Base-by-base conservation (phyloP, 768 basidiomycete genomes). In the Lentinula lateritia region DNA sequence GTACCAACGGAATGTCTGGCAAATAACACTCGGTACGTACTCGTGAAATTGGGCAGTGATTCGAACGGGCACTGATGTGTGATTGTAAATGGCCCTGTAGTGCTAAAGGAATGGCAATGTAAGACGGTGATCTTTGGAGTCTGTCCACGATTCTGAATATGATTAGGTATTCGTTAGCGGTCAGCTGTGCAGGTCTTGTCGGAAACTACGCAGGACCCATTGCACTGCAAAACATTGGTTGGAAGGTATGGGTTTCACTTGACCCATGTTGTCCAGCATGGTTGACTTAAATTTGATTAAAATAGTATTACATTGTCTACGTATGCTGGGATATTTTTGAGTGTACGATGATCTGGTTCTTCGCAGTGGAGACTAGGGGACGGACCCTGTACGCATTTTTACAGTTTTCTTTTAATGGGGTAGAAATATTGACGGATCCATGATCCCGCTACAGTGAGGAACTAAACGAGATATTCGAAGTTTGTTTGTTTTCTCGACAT, bases 41-140 rank as follows among this genome's bases (percentile, higher is more conserved):
- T 39, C 3, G 28, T 28, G 28, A 28, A 28, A 28, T 28, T 28
- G 28, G 28, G 28, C n/a, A n/a, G n/a, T 28, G 28, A 28, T 28
- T 28, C 28, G 28, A 28, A 28, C 3, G 28, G 28, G 28, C 2
- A 28, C 28, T 28, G 28, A 28, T 28, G 28, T 28, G 28, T 28
- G 28, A 28, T 28, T 28, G 28, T 28, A 46, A 20, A 36, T 13
- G 8, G n/a, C n/a, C n/a, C n/a, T 8, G 15, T n/a, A 76, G 84
- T 48, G 84, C 84, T 5, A 86, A 86, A 68, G 85, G 85, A 61
- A 83, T 87, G 76, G 83, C 83, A 4, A 67, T 82, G 72, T 84
- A 73, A 61, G 80, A 68, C 28, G 62, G 62, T 63, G 50, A 61
- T 64, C 20, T 62, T 72, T 61, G 45, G 15, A 15, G 12, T 9